A percentile compares a stretch with the other conserved stretches of the same genome.
Evolutionary conservation across 257 asterid genomes (phyloP).

Genomic region (Ajuga chamaepitys): DNA sequence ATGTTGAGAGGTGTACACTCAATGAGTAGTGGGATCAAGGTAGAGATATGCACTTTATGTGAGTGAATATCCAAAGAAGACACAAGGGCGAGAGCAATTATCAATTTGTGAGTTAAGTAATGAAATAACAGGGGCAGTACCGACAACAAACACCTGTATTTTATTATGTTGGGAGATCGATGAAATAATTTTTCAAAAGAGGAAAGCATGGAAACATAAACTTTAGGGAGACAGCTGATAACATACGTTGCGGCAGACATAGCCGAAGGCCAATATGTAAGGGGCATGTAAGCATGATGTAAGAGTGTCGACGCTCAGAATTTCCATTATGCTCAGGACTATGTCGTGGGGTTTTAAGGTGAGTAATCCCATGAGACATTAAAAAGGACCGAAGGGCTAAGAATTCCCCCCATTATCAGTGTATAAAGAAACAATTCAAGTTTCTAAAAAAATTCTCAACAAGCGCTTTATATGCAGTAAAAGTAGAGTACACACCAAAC

Average conservation of each 20-base stretch:
- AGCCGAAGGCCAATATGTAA: neutral
- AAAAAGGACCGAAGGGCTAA: neutral
- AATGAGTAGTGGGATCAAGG: neutral
- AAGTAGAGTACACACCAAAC: neutral
- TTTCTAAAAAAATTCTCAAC: neutral
- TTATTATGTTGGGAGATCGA: neutral
- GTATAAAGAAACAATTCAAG: neutral
- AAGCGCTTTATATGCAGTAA: neutral
- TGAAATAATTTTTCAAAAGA: neutral
- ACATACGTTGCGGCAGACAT: neutral
- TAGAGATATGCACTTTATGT: neutral
- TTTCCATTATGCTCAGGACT: too few species aligned
- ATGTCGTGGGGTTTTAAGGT: neutral
- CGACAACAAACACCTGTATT: neutral
- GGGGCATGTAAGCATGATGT: neutral
- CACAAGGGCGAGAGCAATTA: neutral
- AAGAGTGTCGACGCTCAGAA: too few species aligned
- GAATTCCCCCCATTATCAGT: neutral
- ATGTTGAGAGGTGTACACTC: neutral
- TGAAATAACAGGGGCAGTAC: neutral
- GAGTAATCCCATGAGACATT: neutral
- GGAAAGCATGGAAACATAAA: neutral
- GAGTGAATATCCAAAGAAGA: neutral
- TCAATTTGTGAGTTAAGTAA: neutral
- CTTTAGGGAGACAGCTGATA: too few species aligned